phyloP scores from a whole-genome alignment of 345 rosid genomes.

The Hirschfeldia incana region DNA sequence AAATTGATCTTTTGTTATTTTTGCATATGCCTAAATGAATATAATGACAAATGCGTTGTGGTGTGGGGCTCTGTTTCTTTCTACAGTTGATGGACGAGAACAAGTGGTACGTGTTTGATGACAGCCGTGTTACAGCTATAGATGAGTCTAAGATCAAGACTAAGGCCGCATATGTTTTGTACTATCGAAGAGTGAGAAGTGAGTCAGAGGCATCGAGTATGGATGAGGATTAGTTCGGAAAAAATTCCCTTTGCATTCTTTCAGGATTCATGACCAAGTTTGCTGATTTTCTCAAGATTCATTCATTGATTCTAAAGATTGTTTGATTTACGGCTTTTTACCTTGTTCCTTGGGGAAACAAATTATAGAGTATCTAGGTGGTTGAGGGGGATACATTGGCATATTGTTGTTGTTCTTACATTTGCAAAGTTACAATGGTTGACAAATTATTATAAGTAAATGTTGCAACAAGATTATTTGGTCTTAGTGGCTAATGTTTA shows the following conservation, averaged over 20 bases:
- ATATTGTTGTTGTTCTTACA: too few relatives aligned
- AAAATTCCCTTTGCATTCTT: too few relatives aligned
- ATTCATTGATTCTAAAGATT: too few relatives aligned
- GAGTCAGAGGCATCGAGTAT: constrained; percentile 26
- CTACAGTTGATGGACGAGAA: constrained; percentile 83
- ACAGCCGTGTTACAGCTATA: constrained; percentile 65
- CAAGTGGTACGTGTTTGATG: constrained; percentile 92
- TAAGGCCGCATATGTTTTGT: constrained; percentile 81
- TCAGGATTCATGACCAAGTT: too few relatives aligned
- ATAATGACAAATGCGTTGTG: neutral
- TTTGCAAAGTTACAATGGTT: too few relatives aligned
- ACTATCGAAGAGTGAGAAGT: constrained; percentile 66
- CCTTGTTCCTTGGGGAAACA: too few relatives aligned
- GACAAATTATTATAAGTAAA: neutral
- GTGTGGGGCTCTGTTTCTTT: neutral
- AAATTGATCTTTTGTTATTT: neutral
- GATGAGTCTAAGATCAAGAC: constrained; percentile 74
- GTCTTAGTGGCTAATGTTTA: neutral
- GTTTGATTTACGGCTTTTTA: too few relatives aligned
- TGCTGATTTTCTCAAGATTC: too few relatives aligned
- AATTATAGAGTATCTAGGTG: too few relatives aligned
- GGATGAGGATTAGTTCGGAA: constrained; percentile 9
- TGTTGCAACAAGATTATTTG: neutral
- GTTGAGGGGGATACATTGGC: too few relatives aligned
- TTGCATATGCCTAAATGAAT: neutral